Base-by-base conservation (phyloP, 306 rosid species). In the Cicer cuneatum region DNA sequence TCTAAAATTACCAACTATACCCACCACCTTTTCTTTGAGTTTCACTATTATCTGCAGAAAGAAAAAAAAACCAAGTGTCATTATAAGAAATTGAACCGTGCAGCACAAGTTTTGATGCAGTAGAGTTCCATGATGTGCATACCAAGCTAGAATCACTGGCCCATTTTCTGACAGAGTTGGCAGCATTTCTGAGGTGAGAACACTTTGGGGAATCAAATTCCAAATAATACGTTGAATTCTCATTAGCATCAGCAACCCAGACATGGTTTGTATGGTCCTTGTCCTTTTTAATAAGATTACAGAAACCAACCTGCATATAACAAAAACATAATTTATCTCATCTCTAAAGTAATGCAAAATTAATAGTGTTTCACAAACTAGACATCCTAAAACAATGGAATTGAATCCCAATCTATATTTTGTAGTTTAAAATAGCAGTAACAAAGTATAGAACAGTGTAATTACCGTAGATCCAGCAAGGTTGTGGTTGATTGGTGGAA, bases 231-330 rank as follows among this genome's bases (percentile, higher is more conserved):
- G 89, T 69, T 8, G 97, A 89, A 63, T 71, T 88, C 78, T 89
- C 94, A 11, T 87, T 78, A 16, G 95, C 97, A 72, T 91, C 97
- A 16, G 96, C 96, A 63, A 88, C 90, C 98, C 96, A 89, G 13
- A 88, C 81, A 75, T 51, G 78, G 80, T 91, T 90, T 54, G 21
- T 56, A 21, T 86, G 85, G 79, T 94, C 98, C 82, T 86, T 87
- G 54, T 79, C 83, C 73, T 71, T 93, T 86, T 86, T 93, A 8
- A 83, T 77, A 71, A 91, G 90, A 87, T 91, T 91, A 83, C 87
- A 89, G 76, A 93, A 88, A 68, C 92, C 90, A 75, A 87, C 96
- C 98, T 93, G 90, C 78, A 82, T 66, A 41, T 58, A 66, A 65
- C 29, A 45, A 41, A 9, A 65, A 65, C 38, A 65, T 5, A 6